These are phyloP conservation scores for Hymenoscyphus fraxineus DNA, from an alignment of 2,329 filamentous ascomycete species.

Conservation along the genomic window DNA sequence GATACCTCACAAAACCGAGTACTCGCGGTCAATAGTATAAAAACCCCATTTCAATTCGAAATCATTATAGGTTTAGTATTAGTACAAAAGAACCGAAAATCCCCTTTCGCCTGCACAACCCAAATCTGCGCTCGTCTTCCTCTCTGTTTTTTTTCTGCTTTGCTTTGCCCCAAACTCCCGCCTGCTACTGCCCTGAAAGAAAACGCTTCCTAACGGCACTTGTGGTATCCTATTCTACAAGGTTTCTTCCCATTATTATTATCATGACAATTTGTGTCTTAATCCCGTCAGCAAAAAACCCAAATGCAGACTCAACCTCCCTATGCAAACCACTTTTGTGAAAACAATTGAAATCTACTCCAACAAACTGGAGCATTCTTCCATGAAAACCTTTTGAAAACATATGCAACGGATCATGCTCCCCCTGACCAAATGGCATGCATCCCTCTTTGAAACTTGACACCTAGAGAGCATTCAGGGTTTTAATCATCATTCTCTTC, in stretches of 20 bases:
- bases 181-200: neutral
- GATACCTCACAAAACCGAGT: too few relatives aligned
- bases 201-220: neutral
- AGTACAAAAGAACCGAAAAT: neutral
- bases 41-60: neutral
- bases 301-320: neutral
- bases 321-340: slow-evolving; percentile 1
- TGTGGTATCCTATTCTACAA: neutral
- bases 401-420: neutral
- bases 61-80: neutral
- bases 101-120: neutral
- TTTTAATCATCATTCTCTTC: slow-evolving; percentile 71
- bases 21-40: neutral
- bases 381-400: neutral
- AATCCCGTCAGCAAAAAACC: neutral
- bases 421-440: too few relatives aligned
- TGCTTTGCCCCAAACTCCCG: neutral
- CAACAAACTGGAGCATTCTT: neutral
- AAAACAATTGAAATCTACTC: neutral
- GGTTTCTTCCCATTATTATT: neutral
- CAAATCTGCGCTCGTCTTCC: neutral
- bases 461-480: slow-evolving; percentile 38
- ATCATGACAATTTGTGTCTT: neutral
- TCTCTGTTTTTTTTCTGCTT: neutral
- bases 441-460: neutral